phyloP scores from a whole-genome alignment of 495 filamentous ascomycete species.

The Collariella sp. region DNA sequence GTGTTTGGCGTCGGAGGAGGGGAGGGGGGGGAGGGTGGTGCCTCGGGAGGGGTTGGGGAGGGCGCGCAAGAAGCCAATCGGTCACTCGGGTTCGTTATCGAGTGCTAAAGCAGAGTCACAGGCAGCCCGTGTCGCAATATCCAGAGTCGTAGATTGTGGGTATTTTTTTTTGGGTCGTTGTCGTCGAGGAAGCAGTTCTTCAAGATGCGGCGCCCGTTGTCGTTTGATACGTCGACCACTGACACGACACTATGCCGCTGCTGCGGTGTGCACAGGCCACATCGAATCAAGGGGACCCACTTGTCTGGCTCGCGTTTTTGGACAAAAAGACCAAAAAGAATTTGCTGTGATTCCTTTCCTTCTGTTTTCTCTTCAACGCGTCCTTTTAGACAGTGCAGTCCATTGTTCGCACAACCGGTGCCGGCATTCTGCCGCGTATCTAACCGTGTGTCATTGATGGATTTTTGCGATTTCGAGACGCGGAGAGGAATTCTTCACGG shows the following conservation, averaged over 20 bases:
- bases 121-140: too few species aligned
- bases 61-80: neutral
- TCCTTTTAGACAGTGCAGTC: constrained; percentile 83
- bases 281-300: too few species aligned
- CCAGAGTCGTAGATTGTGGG: neutral
- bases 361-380: constrained; percentile 51
- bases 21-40: neutral
- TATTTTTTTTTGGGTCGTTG: neutral
- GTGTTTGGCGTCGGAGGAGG: too few species aligned
- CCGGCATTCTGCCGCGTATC: constrained; percentile 61
- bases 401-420: constrained; percentile 51
- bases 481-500: constrained; percentile 64
- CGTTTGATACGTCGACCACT: neutral
- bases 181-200: neutral
- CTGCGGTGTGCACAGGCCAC: neutral
- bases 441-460: constrained; percentile 53
- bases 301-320: neutral
- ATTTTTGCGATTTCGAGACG: constrained; percentile 69
- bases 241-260: neutral
- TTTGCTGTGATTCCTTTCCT: constrained; percentile 12
- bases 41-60: neutral
- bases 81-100: neutral
- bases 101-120: too few species aligned
- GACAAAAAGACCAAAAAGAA: too few species aligned
- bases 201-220: neutral